A percentile compares a stretch with the other conserved stretches of the same genome.
phyloP scores from a whole-genome alignment of 805 yeast species.

The Saturnispora mendoncae region DNA sequence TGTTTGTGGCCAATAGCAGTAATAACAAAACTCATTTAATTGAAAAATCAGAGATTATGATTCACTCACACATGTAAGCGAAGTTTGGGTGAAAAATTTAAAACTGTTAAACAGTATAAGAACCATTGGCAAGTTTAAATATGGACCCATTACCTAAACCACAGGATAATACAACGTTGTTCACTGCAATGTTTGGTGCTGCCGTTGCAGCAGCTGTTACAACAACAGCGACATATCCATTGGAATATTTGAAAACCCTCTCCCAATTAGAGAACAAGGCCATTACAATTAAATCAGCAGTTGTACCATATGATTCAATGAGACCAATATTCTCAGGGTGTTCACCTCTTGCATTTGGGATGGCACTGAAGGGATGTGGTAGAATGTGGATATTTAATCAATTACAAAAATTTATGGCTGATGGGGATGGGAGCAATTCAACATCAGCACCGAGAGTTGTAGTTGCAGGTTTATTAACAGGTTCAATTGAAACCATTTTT shows the following conservation, averaged over 20 bases:
- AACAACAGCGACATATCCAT: constrained; percentile 59
- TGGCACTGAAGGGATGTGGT: constrained; percentile 61
- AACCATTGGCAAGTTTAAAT: no score
- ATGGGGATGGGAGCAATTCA: constrained; percentile 46
- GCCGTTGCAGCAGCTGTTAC: constrained; percentile 55
- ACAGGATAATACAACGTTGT: constrained; percentile 32
- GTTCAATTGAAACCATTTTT: constrained; percentile 69
- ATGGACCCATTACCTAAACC: constrained; percentile 23
- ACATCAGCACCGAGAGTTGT: constrained; percentile 73
- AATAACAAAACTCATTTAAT: constrained; percentile 21
- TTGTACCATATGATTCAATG: constrained; percentile 27
- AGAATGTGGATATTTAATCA: constrained; percentile 69
- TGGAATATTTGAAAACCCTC: constrained; percentile 61
- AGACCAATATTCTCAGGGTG: constrained; percentile 47
- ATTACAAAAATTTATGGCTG: constrained; percentile 60
- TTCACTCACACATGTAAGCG: no score
- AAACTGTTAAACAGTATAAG: no score
- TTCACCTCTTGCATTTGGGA: constrained; percentile 68
- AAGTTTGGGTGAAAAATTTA: neutral
- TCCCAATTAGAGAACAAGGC: constrained; percentile 46
- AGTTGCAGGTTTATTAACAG: constrained; percentile 79
- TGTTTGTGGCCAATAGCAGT: constrained; percentile 26
- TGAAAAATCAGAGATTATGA: no score
- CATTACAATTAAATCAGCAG: constrained; percentile 24
- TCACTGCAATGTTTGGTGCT: constrained; percentile 54